A percentile compares a stretch with the other conserved stretches of the same genome.
Evolutionary conservation across 495 filamentous ascomycete genomes (phyloP).

Genomic region (Neurospora sp.): DNA sequence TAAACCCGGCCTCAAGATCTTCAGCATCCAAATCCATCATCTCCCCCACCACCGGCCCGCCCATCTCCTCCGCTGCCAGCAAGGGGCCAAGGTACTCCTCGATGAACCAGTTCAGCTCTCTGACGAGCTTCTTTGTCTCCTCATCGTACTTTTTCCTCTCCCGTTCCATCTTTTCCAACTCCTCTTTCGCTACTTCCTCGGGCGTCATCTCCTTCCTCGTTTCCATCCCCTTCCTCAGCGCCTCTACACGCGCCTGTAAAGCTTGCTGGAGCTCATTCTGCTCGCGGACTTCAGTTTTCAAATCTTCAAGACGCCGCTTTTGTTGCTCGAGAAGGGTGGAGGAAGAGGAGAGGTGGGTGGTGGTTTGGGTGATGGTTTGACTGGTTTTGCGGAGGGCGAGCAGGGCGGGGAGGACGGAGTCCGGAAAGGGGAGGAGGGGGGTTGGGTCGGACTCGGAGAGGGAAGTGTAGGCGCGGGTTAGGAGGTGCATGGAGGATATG

Average conservation of each 20-base stretch:
- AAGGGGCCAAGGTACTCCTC: constrained; percentile 62
- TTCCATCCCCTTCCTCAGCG: constrained; percentile 42
- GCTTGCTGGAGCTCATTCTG: constrained; percentile 49
- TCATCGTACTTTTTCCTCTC: constrained; percentile 46
- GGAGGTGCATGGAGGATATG: constrained; percentile 33
- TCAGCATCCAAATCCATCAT: constrained; percentile 48
- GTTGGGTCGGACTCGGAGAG: constrained; percentile 46
- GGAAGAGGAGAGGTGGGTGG: constrained; percentile 46
- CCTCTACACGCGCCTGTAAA: constrained; percentile 36
- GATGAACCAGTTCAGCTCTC: constrained; percentile 61
- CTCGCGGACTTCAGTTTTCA: constrained; percentile 53
- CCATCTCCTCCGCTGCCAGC: constrained; percentile 79
- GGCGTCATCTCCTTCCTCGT: constrained; percentile 46
- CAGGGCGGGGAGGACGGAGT: constrained; percentile 60
- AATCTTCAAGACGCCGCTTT: constrained; percentile 44
- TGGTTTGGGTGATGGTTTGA: constrained; percentile 53
- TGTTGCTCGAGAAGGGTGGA: constrained; percentile 42
- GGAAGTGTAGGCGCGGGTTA: constrained; percentile 56
- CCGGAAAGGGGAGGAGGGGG: constrained; percentile 47
- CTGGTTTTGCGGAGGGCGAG: constrained; percentile 58
- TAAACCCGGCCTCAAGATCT: constrained; percentile 60
- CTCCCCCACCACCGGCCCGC: constrained; percentile 77
- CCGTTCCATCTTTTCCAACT: constrained; percentile 35
- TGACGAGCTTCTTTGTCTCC: constrained; percentile 47
- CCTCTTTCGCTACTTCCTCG: constrained; percentile 49